These are phyloP conservation scores for Alternaria brassicae DNA, from an alignment of 2,329 filamentous ascomycete species.

Conservation along the genomic window DNA sequence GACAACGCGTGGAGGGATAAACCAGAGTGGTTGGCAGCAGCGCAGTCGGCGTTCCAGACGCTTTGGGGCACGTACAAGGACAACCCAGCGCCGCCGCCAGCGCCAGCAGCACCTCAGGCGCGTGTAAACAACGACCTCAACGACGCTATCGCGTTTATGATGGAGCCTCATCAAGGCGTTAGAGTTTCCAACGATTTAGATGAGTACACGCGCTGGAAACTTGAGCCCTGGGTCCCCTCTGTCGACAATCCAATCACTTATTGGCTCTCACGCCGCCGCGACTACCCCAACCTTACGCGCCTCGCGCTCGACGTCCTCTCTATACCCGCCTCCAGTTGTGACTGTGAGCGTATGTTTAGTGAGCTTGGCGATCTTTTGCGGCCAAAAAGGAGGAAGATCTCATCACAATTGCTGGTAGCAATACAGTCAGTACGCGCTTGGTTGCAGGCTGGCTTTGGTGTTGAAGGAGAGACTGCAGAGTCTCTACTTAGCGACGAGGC, in stretches of 20 bases:
- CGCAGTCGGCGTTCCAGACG: background rate
- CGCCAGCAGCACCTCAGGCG: too few species aligned
- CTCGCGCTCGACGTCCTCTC: background rate
- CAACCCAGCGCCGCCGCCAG: too few species aligned
- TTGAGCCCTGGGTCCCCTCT: constrained; percentile 1
- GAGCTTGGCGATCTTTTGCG: constrained; percentile 10
- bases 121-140: too few species aligned
- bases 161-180: too few species aligned
- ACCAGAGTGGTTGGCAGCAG: constrained; percentile 10
- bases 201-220: constrained; percentile 1
- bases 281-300: background rate
- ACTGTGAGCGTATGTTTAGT: constrained; percentile 5
- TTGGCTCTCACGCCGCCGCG: background rate
- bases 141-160: too few species aligned
- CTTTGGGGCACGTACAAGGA: too few species aligned
- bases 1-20: background rate
- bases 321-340: background rate
- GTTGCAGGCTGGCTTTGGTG: constrained; percentile 1
- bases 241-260: constrained; percentile 1
- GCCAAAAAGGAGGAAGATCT: constrained; percentile 5
- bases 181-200: too few species aligned
- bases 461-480: constrained; percentile 7
- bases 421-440: constrained; percentile 11
- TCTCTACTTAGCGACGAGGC: constrained; percentile 5
- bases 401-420: constrained; percentile 6